A percentile compares a stretch with the other conserved stretches of the same genome.
Conservation (phyloP, 805 yeast genomes). For the Pichia ethanolica region DNA sequence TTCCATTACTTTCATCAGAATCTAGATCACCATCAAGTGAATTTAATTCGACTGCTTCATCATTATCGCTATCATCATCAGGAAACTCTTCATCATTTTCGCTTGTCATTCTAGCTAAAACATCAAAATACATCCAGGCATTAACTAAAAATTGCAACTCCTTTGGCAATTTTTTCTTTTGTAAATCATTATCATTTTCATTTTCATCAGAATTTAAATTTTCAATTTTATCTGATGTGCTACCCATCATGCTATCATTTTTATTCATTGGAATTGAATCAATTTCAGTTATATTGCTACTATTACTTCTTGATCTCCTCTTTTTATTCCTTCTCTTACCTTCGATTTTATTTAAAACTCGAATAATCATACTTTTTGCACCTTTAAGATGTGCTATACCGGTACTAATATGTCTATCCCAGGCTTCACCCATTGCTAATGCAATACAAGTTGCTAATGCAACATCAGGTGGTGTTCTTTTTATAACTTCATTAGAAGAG, state of each 20-base stretch:
- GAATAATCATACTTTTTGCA: constrained; percentile 52
- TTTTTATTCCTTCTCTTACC: constrained; percentile 9
- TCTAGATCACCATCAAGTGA: neutral
- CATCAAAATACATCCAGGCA: constrained; percentile 64
- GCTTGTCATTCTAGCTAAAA: constrained; percentile 57
- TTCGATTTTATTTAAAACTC: constrained; percentile 29
- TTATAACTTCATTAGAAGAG: neutral
- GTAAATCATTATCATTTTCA: neutral
- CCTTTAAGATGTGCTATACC: constrained; percentile 66
- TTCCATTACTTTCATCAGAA: neutral
- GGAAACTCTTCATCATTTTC: constrained; percentile 34
- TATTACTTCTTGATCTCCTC: constrained; percentile 5
- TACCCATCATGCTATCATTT: neutral
- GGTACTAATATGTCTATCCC: constrained; percentile 61
- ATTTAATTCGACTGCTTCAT: neutral
- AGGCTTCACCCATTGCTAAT: constrained; percentile 57
- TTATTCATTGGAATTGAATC: neutral
- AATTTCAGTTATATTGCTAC: neutral
- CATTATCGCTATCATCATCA: constrained; percentile 6
- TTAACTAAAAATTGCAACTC: constrained; percentile 48
- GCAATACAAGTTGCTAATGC: constrained; percentile 60
- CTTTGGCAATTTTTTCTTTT: constrained; percentile 27
- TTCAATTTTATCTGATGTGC: neutral
- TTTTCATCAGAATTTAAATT: constrained; percentile 2
- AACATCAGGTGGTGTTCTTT: constrained; percentile 44